Conservation (phyloP, 345 rosid species). For the Dimocarpus longan region DNA sequence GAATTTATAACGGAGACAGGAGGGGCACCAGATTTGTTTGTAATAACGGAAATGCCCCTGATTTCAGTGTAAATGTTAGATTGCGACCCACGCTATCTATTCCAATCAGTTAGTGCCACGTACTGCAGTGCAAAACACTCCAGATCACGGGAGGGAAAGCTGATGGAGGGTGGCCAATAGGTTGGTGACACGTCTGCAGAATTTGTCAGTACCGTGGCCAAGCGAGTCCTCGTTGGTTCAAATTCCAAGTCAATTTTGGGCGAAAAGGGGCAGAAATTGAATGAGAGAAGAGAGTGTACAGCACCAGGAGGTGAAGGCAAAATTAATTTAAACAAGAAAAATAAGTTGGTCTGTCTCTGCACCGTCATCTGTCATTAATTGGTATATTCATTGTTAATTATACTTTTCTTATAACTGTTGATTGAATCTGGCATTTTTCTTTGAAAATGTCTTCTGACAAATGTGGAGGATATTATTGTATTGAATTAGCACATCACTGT, state of each 20-base stretch:
- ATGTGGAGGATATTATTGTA: neutral
- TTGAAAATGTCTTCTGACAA: neutral
- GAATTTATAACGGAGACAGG: constrained; percentile 8
- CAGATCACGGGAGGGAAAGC: neutral
- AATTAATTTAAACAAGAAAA: neutral
- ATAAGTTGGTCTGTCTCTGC: neutral
- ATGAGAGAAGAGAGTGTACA: neutral
- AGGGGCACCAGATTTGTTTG: constrained; percentile 6
- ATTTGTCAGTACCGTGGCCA: neutral
- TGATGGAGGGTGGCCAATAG: neutral
- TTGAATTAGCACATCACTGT: no score
- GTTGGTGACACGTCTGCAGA: neutral
- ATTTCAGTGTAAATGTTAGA: neutral
- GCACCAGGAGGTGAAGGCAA: neutral
- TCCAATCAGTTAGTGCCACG: constrained; percentile 19
- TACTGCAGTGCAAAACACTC: neutral
- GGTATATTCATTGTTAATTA: no score
- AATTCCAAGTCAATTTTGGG: constrained; percentile 12
- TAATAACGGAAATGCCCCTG: constrained; percentile 36
- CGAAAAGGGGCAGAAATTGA: neutral
- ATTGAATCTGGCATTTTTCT: no score
- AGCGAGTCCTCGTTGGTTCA: constrained; percentile 8
- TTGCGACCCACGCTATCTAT: neutral
- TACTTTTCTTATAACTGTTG: no score
- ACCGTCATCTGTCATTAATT: neutral